Percentiles rank a stretch among this genome's conserved stretches.
phyloP scores from a whole-genome alignment of 768 basidiomycete genomes.

The Boletus vermiculosoides region DNA sequence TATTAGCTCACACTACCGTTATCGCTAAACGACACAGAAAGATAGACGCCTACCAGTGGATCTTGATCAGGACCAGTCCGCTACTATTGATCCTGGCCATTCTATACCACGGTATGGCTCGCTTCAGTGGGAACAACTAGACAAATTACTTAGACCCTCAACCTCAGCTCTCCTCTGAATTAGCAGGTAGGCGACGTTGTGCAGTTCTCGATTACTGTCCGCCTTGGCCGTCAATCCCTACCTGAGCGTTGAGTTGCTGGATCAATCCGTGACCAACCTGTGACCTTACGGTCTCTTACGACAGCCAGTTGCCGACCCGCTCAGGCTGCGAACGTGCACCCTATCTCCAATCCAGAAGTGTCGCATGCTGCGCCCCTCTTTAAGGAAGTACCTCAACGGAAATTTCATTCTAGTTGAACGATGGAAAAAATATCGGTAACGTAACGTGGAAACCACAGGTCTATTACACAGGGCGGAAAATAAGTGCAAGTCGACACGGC shows the following conservation, averaged over 20 bases:
- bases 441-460: conserved; percentile 25
- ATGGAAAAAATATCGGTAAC: conserved; percentile 20
- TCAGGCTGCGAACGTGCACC: conserved; percentile 6
- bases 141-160: background rate
- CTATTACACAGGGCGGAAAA: conserved; percentile 22
- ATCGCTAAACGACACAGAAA: conserved; percentile 7
- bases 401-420: conserved; percentile 12
- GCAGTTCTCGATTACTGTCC: background rate
- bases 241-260: background rate
- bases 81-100: background rate
- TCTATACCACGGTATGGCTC: background rate
- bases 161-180: background rate
- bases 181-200: background rate
- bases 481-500: conserved; percentile 7
- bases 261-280: background rate
- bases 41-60: background rate
- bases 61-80: conserved; percentile 19
- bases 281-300: conserved; percentile 22
- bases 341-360: conserved; percentile 20
- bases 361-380: conserved; percentile 12
- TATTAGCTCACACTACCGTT: conserved; percentile 16
- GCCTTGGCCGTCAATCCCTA: background rate
- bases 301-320: conserved; percentile 17
- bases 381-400: conserved; percentile 15
- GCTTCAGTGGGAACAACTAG: background rate